These are phyloP conservation scores for Venturia oleaginea DNA, from an alignment of 2,329 filamentous ascomycete species.

Conservation along the genomic window DNA sequence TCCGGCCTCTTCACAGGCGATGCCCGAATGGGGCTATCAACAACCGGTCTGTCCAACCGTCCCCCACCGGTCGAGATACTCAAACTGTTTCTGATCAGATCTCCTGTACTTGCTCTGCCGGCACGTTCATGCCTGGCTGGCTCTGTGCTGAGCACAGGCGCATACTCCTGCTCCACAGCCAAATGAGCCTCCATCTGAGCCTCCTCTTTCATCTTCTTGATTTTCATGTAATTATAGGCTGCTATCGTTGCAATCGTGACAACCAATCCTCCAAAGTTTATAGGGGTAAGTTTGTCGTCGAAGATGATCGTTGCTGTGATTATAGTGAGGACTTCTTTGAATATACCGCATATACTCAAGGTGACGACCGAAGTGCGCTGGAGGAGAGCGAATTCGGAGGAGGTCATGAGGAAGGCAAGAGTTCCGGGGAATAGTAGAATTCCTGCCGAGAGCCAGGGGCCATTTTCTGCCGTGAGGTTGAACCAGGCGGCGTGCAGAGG, in stretches of 20 bases:
- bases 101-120: conserved; percentile 22
- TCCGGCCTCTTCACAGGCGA: conserved; percentile 39
- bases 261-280: conserved; percentile 82
- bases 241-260: conserved; percentile 81
- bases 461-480: conserved; percentile 57
- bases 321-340: conserved; percentile 98
- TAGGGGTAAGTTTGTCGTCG: conserved; percentile 72
- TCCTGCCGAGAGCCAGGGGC: conserved; percentile 53
- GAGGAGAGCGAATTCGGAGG: conserved; percentile 88
- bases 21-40: conserved; percentile 24
- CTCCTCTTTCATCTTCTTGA: conserved; percentile 75
- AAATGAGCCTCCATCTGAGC: conserved; percentile 45
- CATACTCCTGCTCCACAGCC: conserved; percentile 24
- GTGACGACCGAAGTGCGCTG: conserved; percentile 95
- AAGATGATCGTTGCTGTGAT: conserved; percentile 80
- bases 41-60: conserved; percentile 14
- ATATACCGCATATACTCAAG: conserved; percentile 91
- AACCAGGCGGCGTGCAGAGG: conserved; percentile 58
- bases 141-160: conserved; percentile 20
- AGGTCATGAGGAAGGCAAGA: conserved; percentile 93
- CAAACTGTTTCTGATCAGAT: conserved; percentile 28
- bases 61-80: conserved; percentile 25
- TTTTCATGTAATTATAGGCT: conserved; percentile 92
- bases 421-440: conserved; percentile 83
- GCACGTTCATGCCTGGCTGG: conserved; percentile 18